Evolutionary conservation across 257 asterid genomes (phyloP).

Genomic region (Solanum infundibuliforme): DNA sequence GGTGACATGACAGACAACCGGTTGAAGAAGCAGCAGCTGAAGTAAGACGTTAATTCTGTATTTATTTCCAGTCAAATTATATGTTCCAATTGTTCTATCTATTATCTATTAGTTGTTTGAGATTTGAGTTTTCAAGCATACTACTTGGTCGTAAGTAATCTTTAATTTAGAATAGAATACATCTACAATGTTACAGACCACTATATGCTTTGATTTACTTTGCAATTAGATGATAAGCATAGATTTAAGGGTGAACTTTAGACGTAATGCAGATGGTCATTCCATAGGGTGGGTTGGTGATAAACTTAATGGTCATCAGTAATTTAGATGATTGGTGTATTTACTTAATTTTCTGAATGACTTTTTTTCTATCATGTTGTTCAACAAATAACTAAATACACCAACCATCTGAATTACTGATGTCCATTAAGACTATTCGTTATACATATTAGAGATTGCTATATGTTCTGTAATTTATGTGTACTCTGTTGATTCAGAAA

Average conservation of each 20-base stretch:
- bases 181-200: not conserved
- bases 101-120: not conserved
- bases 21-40: not conserved
- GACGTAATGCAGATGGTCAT: not conserved
- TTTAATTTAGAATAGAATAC: not conserved
- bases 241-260: not conserved
- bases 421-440: not conserved
- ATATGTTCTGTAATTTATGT: not conserved
- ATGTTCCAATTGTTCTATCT: not conserved
- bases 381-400: not conserved
- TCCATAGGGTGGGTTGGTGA: not conserved
- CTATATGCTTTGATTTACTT: not conserved
- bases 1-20: not conserved
- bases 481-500: not conserved
- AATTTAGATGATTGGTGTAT: not conserved
- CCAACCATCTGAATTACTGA: not conserved
- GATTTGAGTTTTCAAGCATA: not conserved
- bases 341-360: not conserved
- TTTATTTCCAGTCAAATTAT: not conserved
- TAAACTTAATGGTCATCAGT: not conserved
- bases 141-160: not conserved
- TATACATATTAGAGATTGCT: not conserved
- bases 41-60: not conserved
- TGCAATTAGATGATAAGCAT: not conserved
- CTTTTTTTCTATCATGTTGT: not conserved